Evolutionary conservation across 2,329 filamentous ascomycete genomes (phyloP).

Genomic region (Cladosporium sp.): DNA sequence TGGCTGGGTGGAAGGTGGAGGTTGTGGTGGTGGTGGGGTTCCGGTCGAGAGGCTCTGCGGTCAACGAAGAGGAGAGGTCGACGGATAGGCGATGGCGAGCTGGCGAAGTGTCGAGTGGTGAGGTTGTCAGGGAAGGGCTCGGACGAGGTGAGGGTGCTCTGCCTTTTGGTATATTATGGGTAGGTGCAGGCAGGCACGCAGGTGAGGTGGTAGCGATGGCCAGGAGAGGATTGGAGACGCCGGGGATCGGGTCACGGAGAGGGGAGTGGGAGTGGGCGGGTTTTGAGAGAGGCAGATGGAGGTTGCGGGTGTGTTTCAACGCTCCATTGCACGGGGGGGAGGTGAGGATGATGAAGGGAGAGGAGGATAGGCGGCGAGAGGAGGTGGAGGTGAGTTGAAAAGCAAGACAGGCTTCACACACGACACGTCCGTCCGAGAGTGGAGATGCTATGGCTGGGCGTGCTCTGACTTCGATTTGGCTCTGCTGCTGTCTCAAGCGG

Average conservation of each 20-base stretch:
- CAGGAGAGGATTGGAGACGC: conserved; percentile 9
- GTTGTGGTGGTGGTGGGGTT: conserved; percentile 12
- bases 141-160: conserved; percentile 13
- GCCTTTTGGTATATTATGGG: conserved; percentile 5
- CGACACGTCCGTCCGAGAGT: conserved; percentile 7
- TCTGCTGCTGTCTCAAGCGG: conserved; percentile 1
- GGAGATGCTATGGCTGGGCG: conserved; percentile 12
- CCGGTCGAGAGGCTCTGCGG: conserved; percentile 34
- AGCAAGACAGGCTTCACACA: conserved; percentile 11
- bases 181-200: conserved; percentile 14
- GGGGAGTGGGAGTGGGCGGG: conserved; percentile 3
- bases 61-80: conserved; percentile 40
- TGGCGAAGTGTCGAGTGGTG: conserved; percentile 11
- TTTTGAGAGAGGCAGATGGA: conserved; percentile 6
- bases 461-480: conserved; percentile 1
- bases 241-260: background rate
- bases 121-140: conserved; percentile 19
- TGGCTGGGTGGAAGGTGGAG: conserved; percentile 9
- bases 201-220: conserved; percentile 4
- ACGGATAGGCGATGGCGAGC: conserved; percentile 18
- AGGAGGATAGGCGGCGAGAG: conserved; percentile 2
- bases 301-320: conserved; percentile 8
- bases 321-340: conserved; percentile 12
- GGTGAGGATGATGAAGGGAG: conserved; percentile 6
- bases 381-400: conserved; percentile 5